Evolutionary conservation across 2,329 filamentous ascomycete species (phyloP).

Genomic region (Ophiognomonia clavigignenti-juglandacearum): DNA sequence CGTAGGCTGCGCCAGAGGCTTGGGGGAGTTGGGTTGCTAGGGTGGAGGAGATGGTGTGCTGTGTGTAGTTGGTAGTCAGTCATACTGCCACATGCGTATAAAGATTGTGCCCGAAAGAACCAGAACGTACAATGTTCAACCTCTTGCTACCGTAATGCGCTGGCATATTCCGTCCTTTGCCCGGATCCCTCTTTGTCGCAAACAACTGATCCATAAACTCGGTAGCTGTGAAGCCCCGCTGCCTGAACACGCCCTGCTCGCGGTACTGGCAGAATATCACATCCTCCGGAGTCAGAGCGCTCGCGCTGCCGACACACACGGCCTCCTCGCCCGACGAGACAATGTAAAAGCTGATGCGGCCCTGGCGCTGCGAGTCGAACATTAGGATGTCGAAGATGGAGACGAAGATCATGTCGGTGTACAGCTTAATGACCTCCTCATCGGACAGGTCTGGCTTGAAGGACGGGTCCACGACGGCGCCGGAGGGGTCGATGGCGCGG

Average conservation of each 20-base stretch:
- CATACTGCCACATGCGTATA: too few relatives aligned
- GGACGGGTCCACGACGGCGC: conserved; percentile 70
- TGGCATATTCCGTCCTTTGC: conserved; percentile 90
- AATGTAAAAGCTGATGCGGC: conserved; percentile 96
- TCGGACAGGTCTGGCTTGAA: conserved; percentile 67
- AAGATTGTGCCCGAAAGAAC: too few relatives aligned
- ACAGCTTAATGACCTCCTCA: conserved; percentile 53
- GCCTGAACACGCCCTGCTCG: conserved; percentile 85
- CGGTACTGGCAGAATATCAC: conserved; percentile 93
- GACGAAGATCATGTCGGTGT: conserved; percentile 61
- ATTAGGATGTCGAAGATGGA: conserved; percentile 95
- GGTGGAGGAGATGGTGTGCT: conserved; percentile 74
- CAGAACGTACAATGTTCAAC: conserved; percentile 77
- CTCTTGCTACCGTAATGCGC: conserved; percentile 88
- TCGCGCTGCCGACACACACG: conserved; percentile 83
- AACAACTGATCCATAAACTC: conserved; percentile 97
- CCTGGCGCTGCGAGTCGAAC: conserved; percentile 96
- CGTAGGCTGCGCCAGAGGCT: conserved; percentile 73
- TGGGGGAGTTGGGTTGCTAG: conserved; percentile 78
- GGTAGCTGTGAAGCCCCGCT: conserved; percentile 79
- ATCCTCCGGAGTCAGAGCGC: conserved; percentile 76
- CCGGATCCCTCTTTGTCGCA: conserved; percentile 75
- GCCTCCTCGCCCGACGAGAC: conserved; percentile 93
- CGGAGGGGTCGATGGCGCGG: conserved; percentile 85
- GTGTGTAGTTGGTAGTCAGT: conserved; percentile 1